Evolutionary conservation across 2,329 filamentous ascomycete species (phyloP).

Genomic region (Xylariaceae sp.): DNA sequence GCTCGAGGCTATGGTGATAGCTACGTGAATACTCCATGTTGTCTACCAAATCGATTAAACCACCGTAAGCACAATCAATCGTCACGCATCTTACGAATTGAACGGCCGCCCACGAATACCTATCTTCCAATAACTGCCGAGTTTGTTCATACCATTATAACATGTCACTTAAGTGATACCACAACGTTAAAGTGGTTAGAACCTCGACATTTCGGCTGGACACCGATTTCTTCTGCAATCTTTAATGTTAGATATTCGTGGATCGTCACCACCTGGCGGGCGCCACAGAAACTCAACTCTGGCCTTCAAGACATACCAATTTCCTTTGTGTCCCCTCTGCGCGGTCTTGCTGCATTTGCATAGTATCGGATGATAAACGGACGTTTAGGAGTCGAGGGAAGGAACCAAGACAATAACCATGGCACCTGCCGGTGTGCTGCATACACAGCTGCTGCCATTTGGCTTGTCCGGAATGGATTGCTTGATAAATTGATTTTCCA

Average conservation of each 20-base stretch:
- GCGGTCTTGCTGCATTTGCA: slow-evolving; percentile 23
- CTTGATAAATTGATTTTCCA: slow-evolving; percentile 12
- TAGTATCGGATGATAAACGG: slow-evolving; percentile 30
- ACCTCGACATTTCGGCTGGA: slow-evolving; percentile 15
- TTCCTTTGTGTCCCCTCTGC: slow-evolving; percentile 24
- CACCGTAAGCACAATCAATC: not conserved
- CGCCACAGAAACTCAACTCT: slow-evolving; percentile 8
- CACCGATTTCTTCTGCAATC: slow-evolving; percentile 13
- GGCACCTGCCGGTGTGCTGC: slow-evolving; percentile 3
- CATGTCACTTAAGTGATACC: slow-evolving; percentile 2
- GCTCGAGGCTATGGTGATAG: too few relatives aligned
- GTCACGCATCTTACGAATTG: slow-evolving; percentile 26
- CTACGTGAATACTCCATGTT: not conserved
- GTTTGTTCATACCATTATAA: not conserved
- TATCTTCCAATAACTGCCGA: slow-evolving; percentile 10
- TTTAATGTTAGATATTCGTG: slow-evolving; percentile 21
- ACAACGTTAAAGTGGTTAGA: not conserved
- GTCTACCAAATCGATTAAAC: not conserved
- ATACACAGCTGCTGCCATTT: slow-evolving; percentile 10
- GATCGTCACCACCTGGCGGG: slow-evolving; percentile 17
- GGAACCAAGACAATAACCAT: slow-evolving; percentile 18
- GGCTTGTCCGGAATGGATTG: slow-evolving; percentile 12
- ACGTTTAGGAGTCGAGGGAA: slow-evolving; percentile 29
- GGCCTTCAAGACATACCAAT: slow-evolving; percentile 12
- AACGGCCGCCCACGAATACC: slow-evolving; percentile 27